A percentile compares a stretch with the other conserved stretches of the same genome.
phyloP scores from a whole-genome alignment of 331 rosid species.

The Pyracantha coccinea region DNA sequence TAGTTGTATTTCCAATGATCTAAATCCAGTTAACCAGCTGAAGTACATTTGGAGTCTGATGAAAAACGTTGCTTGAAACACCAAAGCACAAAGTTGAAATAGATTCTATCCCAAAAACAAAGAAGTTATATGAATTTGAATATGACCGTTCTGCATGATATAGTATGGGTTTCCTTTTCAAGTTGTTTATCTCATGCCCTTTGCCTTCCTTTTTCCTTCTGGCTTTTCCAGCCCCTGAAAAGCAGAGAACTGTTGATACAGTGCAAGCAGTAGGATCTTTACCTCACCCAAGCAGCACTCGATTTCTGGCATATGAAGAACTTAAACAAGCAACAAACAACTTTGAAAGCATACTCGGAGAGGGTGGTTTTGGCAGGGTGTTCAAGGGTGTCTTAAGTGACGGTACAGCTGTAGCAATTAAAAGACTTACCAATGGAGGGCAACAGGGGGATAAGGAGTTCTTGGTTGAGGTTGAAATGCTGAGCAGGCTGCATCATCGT shows the following conservation, averaged over 20 bases:
- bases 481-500: conserved; percentile 89
- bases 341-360: conserved; percentile 81
- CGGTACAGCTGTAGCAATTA: conserved; percentile 90
- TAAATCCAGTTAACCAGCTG: not conserved
- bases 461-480: conserved; percentile 90
- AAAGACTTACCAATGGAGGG: conserved; percentile 82
- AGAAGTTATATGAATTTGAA: not conserved
- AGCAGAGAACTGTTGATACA: conserved; percentile 35
- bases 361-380: conserved; percentile 86
- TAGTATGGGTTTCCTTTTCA: not conserved
- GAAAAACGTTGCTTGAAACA: conserved; percentile 9
- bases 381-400: conserved; percentile 79
- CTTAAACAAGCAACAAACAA: conserved; percentile 87
- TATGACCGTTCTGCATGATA: not conserved
- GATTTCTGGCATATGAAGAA: conserved; percentile 80
- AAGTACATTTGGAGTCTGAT: not conserved
- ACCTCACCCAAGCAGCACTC: conserved; percentile 81
- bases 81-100: not conserved
- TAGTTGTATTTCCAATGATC: not conserved
- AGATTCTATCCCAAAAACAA: too few species aligned
- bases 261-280: conserved; percentile 46
- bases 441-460: conserved; percentile 90
- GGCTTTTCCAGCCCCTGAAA: conserved; percentile 35
- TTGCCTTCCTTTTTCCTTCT: not conserved
- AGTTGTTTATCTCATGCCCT: not conserved